phyloP scores from a whole-genome alignment of 257 asterid genomes.

The Ocimum tenuiflorum region DNA sequence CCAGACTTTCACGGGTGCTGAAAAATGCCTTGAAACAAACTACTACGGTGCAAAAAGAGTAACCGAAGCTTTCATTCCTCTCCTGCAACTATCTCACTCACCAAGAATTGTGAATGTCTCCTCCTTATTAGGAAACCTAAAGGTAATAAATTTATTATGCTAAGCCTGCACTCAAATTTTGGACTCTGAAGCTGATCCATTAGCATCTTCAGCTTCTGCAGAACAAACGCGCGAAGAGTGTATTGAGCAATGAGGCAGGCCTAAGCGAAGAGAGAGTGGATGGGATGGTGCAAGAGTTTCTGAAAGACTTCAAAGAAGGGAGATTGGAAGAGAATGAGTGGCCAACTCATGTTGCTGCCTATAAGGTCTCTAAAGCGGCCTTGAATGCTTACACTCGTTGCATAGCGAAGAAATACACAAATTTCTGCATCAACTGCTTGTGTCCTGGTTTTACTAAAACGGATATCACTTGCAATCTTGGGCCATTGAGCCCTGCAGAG shows the following conservation, averaged over 20 bases:
- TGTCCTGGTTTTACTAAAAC: conserved; percentile 52
- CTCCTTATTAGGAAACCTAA: conserved; percentile 28
- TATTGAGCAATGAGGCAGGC: conserved; percentile 25
- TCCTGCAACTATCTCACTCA: conserved; percentile 34
- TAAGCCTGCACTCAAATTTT: background rate
- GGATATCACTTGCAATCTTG: conserved; percentile 23
- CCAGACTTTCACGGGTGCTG: background rate
- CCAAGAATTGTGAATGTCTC: conserved; percentile 43
- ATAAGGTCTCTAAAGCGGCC: conserved; percentile 45
- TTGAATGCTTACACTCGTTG: conserved; percentile 40
- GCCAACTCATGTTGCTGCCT: conserved; percentile 35
- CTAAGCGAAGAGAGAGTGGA: conserved; percentile 35
- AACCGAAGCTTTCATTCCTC: conserved; percentile 27
- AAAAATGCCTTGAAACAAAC: conserved; percentile 21
- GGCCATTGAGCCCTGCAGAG: conserved; percentile 19
- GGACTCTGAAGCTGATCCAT: background rate
- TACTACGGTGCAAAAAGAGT: conserved; percentile 32
- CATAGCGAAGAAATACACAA: conserved; percentile 29
- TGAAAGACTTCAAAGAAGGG: conserved; percentile 31
- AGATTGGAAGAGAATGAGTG: conserved; percentile 32
- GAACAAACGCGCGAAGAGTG: conserved; percentile 35
- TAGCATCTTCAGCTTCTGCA: conserved; percentile 19
- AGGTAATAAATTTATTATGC: conserved; percentile 11
- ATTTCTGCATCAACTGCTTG: conserved; percentile 26
- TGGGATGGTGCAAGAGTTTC: conserved; percentile 33